These are phyloP conservation scores for Fusarium torreyae DNA, from an alignment of 2,329 filamentous ascomycete species.

Conservation along the genomic window DNA sequence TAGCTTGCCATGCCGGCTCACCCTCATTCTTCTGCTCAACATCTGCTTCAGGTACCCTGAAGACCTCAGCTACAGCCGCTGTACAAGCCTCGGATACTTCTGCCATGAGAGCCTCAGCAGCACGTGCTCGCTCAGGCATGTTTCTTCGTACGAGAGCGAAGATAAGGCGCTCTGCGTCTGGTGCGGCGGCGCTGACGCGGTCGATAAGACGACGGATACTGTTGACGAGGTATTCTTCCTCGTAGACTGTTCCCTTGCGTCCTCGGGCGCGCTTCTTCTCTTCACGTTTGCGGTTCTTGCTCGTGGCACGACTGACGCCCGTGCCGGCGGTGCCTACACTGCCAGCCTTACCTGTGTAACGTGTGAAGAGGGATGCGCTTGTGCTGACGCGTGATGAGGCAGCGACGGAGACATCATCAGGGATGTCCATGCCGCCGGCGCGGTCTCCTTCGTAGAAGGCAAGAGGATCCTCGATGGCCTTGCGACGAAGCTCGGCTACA, in stretches of 20 bases:
- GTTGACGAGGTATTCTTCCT: conserved; percentile 96
- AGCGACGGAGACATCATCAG: conserved; percentile 93
- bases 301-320: conserved; percentile 82
- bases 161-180: conserved; percentile 82
- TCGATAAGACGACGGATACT: conserved; percentile 87
- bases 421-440: conserved; percentile 76
- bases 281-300: conserved; percentile 89
- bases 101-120: conserved; percentile 79
- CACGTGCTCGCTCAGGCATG: conserved; percentile 89
- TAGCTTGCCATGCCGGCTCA: conserved; percentile 53
- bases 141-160: conserved; percentile 82
- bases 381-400: conserved; percentile 85
- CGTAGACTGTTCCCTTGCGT: conserved; percentile 97
- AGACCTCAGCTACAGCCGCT: conserved; percentile 79
- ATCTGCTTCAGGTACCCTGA: conserved; percentile 53
- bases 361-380: conserved; percentile 89
- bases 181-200: conserved; percentile 79
- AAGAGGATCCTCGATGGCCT: conserved; percentile 87
- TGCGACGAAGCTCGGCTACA: conserved; percentile 83
- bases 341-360: conserved; percentile 82
- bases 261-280: conserved; percentile 95
- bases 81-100: conserved; percentile 82
- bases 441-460: conserved; percentile 89
- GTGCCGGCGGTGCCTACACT: conserved; percentile 79
- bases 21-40: conserved; percentile 38